These are phyloP conservation scores for Phytophthora syringae DNA, from an alignment of 352 stramenopile genomes.

Conservation along the genomic window DNA sequence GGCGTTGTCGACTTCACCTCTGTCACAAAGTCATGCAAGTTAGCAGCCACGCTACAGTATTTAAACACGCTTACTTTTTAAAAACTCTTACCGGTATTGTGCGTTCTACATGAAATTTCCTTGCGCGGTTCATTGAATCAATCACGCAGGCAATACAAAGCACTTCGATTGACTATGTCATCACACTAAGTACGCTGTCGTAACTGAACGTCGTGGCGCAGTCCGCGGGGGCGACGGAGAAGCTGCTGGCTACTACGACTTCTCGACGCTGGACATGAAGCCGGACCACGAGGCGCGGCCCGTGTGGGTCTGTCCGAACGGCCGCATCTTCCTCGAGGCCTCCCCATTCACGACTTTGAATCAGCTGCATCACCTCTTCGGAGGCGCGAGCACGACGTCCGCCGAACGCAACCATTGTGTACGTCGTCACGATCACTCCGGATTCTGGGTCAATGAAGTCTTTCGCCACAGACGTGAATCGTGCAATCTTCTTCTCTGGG, in stretches of 20 bases:
- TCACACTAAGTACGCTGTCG: no score
- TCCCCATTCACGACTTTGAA: constrained; percentile 96
- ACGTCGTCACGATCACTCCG: constrained; percentile 97
- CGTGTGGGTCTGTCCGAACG: constrained; percentile 97
- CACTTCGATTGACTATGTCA: no score
- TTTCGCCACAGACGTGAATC: constrained; percentile 84
- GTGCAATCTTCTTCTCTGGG: constrained; percentile 84
- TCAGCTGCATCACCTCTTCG: constrained; percentile 96
- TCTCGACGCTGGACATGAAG: constrained; percentile 83
- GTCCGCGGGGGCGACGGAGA: constrained; percentile 48
- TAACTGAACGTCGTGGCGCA: constrained; percentile 80
- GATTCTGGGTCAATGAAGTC: constrained; percentile 85
- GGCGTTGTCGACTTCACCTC: no score
- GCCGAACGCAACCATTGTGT: constrained; percentile 97
- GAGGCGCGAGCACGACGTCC: constrained; percentile 92
- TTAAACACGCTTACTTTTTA: no score
- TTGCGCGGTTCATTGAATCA: no score
- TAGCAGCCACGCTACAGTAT: no score
- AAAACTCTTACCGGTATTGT: no score
- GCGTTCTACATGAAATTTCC: no score
- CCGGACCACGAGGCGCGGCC: constrained; percentile 82
- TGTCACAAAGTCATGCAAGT: no score
- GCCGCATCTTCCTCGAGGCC: constrained; percentile 98
- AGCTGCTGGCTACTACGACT: constrained; percentile 73
- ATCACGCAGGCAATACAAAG: no score